A percentile compares a stretch with the other conserved stretches of the same genome.
These are phyloP conservation scores for Sphaerobolus stellatus DNA, from an alignment of 1,284 basidiomycete species.

Conservation along the genomic window DNA sequence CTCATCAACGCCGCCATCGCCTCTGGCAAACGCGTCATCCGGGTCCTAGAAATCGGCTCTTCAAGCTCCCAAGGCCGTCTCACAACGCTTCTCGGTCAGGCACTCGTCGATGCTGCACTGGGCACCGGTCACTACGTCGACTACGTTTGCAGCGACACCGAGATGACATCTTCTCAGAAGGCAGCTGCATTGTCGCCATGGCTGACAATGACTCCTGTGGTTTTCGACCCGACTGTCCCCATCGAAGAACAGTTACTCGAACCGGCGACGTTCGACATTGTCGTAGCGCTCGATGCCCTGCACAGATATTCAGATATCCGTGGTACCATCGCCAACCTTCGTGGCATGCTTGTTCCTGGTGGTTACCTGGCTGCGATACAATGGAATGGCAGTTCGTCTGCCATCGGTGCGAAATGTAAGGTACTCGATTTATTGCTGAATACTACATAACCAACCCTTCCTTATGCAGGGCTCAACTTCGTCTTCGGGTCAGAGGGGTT, in stretches of 20 bases:
- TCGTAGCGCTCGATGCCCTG: conserved; percentile 22
- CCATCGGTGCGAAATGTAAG: background rate
- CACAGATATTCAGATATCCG: conserved; percentile 14
- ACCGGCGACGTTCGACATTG: conserved; percentile 20
- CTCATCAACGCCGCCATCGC: conserved; percentile 9
- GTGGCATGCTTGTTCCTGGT: conserved; percentile 18
- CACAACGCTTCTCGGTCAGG: conserved; percentile 21
- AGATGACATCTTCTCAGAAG: conserved; percentile 17
- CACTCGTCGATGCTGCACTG: conserved; percentile 15
- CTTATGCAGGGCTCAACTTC: background rate
- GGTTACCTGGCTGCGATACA: conserved; percentile 18
- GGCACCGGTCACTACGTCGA: conserved; percentile 17
- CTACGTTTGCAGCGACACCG: conserved; percentile 21
- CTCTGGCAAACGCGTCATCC: conserved; percentile 21
- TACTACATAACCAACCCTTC: background rate
- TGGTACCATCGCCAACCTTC: conserved; percentile 12
- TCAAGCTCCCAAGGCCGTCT: conserved; percentile 16
- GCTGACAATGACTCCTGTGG: conserved; percentile 17
- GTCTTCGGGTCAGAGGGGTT: background rate
- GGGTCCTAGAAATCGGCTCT: conserved; percentile 23
- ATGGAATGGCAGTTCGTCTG: conserved; percentile 13
- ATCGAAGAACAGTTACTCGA: conserved; percentile 18
- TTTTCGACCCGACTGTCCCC: conserved; percentile 18
- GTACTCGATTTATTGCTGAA: background rate
- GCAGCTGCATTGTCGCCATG: conserved; percentile 21